Conservation (phyloP, 192 early-diverging fungal species). For the Chytriomyces sp. region DNA sequence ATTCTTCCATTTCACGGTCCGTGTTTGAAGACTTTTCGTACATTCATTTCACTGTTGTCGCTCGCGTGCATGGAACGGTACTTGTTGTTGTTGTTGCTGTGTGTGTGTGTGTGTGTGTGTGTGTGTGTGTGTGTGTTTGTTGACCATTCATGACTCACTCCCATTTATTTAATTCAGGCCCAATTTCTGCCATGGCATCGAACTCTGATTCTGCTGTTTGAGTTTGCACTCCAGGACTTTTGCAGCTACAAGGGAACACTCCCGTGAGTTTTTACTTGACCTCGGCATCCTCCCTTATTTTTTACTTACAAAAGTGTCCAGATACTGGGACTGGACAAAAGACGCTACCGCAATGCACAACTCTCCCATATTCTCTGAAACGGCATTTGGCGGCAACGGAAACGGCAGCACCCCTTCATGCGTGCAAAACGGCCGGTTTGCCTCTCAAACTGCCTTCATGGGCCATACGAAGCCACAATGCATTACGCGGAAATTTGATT, state of each 20-base stretch:
- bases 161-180: background rate
- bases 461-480: slow-evolving; percentile 16
- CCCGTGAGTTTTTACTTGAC: slow-evolving; percentile 38
- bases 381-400: slow-evolving; percentile 44
- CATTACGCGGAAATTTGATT: slow-evolving; percentile 18
- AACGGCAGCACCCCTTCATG: slow-evolving; percentile 53
- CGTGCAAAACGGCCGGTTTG: slow-evolving; percentile 51
- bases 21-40: slow-evolving; percentile 28
- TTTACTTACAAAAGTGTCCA: no score
- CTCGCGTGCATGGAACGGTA: slow-evolving; percentile 6
- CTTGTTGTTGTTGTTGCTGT: background rate
- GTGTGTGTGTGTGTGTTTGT: no score
- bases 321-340: slow-evolving; percentile 70
- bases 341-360: slow-evolving; percentile 51
- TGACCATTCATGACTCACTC: no score
- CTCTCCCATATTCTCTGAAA: slow-evolving; percentile 46
- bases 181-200: slow-evolving; percentile 44
- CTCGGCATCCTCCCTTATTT: no score
- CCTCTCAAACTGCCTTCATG: slow-evolving; percentile 43
- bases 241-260: slow-evolving; percentile 24
- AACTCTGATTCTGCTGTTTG: slow-evolving; percentile 28
- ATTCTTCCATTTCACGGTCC: background rate
- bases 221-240: slow-evolving; percentile 25
- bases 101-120: no score
- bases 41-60: background rate